Conservation (phyloP, 2,329 filamentous ascomycete genomes). For the Stagonosporopsis chrysanthemi region DNA sequence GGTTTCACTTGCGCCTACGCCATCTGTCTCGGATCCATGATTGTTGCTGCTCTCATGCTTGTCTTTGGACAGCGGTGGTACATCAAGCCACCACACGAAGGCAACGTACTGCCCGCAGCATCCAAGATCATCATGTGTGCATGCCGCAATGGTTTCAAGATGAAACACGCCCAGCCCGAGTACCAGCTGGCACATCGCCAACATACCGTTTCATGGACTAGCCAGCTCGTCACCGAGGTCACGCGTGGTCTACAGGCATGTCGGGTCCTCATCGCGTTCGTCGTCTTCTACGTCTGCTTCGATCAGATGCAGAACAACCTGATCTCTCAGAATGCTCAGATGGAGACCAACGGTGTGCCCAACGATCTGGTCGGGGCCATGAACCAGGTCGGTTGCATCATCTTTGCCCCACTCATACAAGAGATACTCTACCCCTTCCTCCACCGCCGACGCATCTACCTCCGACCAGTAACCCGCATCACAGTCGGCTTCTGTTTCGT, state of each 20-base stretch:
- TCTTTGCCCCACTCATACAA: constrained; percentile 43
- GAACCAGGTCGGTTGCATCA: constrained; percentile 45
- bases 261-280: constrained; percentile 44
- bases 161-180: constrained; percentile 33
- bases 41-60: constrained; percentile 65
- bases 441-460: constrained; percentile 34
- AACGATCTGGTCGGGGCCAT: constrained; percentile 48
- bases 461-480: constrained; percentile 42
- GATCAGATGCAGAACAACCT: constrained; percentile 52
- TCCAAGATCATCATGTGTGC: constrained; percentile 38
- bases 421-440: constrained; percentile 40
- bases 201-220: constrained; percentile 37
- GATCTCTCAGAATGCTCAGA: constrained; percentile 48
- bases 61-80: constrained; percentile 43
- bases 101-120: constrained; percentile 36
- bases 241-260: constrained; percentile 42
- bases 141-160: constrained; percentile 35
- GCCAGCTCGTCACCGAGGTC: constrained; percentile 38
- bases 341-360: constrained; percentile 42
- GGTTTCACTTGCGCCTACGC: constrained; percentile 73
- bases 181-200: constrained; percentile 34
- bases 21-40: constrained; percentile 69
- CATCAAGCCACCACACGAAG: constrained; percentile 29
- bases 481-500: constrained; percentile 44
- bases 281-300: constrained; percentile 48